Base-by-base conservation (phyloP, 352 stramenopile genomes). In the Blastocystis sp. region DNA sequence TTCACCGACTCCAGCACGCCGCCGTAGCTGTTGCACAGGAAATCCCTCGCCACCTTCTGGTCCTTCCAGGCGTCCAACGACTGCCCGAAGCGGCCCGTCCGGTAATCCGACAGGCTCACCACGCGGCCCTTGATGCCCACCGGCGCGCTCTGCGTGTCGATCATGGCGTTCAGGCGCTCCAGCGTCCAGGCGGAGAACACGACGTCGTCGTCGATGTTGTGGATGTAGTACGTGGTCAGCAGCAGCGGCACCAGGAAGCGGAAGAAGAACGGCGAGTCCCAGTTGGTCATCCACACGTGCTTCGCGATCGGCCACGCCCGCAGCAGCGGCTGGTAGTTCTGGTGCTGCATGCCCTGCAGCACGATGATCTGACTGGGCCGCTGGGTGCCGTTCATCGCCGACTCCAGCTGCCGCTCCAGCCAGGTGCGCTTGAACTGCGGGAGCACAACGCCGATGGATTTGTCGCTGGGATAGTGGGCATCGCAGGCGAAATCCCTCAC, bases 361-460 rank as follows among this genome's bases (percentile, higher is more conserved):
- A 84, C 57, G 7, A 84, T 43, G 3, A 70, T 52, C 9, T 84
- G 54, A 21, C 21, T 34, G 43, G 52, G 34, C 3, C 14, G 48
- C n/a, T 66, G 14, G 19, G 34, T 42, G 24, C 34, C 19, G 2
- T 21, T 28, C 17, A 70, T 9, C 2, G 24, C 45, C 6, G 54
- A 69, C 19, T 45, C 6, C 0, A 84, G 17, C 21, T 84, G 74
- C 54, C 48, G 19, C 17, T 57, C 40, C n/a, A 68, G 24, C 21
- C 69, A 84, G 21, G 40, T 9, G 0, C 74, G 52, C 34, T 68
- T 66, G 38, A 69, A 84, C 61, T 84, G 74, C 11, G 74, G 69
- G 0, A 84, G 24, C 34, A 84, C n/a, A 19, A 68, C 6, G 45
- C 74, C 57, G 19, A 28, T 43, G 24, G 48, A 17, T 17, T 57